A percentile compares a stretch with the other conserved stretches of the same genome.
phyloP scores from a whole-genome alignment of 805 yeast genomes.

The Lipomyces chichibuensis region DNA sequence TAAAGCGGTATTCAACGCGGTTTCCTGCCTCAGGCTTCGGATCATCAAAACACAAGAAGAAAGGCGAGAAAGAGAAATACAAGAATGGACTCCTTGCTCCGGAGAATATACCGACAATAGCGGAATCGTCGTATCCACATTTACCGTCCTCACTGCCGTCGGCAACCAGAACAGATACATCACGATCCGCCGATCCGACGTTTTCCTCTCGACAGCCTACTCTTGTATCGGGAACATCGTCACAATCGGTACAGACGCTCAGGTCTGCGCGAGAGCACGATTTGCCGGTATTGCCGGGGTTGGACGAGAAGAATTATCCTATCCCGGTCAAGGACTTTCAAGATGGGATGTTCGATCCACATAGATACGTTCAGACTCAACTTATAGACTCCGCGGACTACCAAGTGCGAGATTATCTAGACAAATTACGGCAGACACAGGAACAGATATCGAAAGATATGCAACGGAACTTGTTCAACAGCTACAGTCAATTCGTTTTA shows the following conservation, averaged over 20 bases:
- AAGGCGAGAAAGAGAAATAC: slow-evolving; percentile 18
- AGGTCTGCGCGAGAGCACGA: not conserved
- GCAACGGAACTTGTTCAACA: slow-evolving; percentile 32
- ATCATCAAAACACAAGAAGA: slow-evolving; percentile 2
- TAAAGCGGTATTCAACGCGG: slow-evolving; percentile 32
- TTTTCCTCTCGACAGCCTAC: not conserved
- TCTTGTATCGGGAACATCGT: not conserved
- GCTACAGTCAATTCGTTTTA: slow-evolving; percentile 30
- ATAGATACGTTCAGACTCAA: slow-evolving; percentile 7
- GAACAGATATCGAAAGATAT: slow-evolving; percentile 30
- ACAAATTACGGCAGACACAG: slow-evolving; percentile 22
- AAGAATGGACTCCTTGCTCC: slow-evolving; percentile 14
- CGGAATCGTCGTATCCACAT: slow-evolving; percentile 5
- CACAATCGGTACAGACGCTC: not conserved
- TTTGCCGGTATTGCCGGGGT: slow-evolving; percentile 17
- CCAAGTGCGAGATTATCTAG: slow-evolving; percentile 31
- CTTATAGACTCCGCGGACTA: slow-evolving; percentile 29
- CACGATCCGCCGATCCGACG: not conserved
- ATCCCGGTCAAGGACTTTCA: slow-evolving; percentile 25
- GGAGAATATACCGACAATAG: slow-evolving; percentile 10
- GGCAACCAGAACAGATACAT: not conserved
- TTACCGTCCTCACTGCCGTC: slow-evolving; percentile 5
- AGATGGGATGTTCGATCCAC: slow-evolving; percentile 18
- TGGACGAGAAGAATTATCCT: slow-evolving; percentile 24
- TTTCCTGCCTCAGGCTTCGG: slow-evolving; percentile 8